These are phyloP conservation scores for Mortierella sp. DNA, from an alignment of 371 early-diverging fungal species.

Conservation along the genomic window DNA sequence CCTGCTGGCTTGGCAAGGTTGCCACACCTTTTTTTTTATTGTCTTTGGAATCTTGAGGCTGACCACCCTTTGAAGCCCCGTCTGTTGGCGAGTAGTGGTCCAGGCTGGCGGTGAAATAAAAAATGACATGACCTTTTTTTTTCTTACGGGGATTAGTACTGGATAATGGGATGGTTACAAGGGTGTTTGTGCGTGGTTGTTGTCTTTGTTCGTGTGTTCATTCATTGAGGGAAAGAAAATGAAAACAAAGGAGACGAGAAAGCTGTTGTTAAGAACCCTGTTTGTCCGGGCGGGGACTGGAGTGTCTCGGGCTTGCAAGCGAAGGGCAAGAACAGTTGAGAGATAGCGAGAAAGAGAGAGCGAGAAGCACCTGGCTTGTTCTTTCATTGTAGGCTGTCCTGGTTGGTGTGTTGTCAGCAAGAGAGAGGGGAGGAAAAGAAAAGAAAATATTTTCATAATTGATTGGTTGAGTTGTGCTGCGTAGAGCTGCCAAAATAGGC, in stretches of 20 bases:
- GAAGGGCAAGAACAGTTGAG: neutral
- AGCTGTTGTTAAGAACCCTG: neutral
- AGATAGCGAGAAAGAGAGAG: neutral
- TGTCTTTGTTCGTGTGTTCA: neutral
- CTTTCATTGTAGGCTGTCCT: too few relatives aligned
- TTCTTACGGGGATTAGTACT: constrained; percentile 8
- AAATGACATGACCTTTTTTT: neutral
- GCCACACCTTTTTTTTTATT: neutral
- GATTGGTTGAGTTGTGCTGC: neutral
- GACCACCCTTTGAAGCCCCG: neutral
- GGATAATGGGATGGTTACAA: neutral
- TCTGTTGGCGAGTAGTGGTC: neutral
- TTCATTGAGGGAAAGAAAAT: neutral
- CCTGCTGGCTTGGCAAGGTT: neutral
- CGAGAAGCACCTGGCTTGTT: neutral
- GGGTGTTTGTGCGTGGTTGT: neutral
- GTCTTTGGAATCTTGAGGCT: neutral
- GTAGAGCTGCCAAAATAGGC: neutral
- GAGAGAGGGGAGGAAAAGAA: too few relatives aligned
- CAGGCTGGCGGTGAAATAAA: constrained; percentile 6
- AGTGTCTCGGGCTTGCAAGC: neutral
- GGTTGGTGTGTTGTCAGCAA: neutral
- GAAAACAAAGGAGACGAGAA: neutral
- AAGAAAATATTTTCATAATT: constrained; percentile 7
- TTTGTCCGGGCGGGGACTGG: neutral